These are phyloP conservation scores for Parachaetomium inaequale DNA, from an alignment of 495 filamentous ascomycete species.

Conservation along the genomic window DNA sequence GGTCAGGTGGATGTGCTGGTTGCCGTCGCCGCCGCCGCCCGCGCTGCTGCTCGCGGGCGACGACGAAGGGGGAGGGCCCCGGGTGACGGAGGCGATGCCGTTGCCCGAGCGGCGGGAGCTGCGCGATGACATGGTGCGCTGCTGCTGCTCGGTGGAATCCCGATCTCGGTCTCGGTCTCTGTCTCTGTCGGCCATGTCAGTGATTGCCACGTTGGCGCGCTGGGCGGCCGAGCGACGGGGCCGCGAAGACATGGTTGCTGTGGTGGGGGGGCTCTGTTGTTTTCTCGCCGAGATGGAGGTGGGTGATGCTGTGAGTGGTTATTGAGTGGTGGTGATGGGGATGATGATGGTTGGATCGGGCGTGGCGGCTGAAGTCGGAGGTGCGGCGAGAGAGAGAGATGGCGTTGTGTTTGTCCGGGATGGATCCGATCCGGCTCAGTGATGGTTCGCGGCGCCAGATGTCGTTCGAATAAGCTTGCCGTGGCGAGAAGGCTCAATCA, in stretches of 20 bases:
- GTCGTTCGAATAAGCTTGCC: constrained; percentile 24
- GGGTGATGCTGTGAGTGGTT: constrained; percentile 1
- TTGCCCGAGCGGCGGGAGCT: constrained; percentile 44
- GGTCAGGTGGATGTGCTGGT: constrained; percentile 68
- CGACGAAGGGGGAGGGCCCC: constrained; percentile 37
- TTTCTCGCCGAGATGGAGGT: not conserved
- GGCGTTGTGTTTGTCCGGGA: constrained; percentile 7
- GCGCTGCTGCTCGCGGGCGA: constrained; percentile 45
- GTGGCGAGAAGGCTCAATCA: constrained; percentile 11
- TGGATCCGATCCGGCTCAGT: constrained; percentile 7
- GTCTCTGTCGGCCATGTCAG: constrained; percentile 52
- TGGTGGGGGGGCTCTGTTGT: not conserved
- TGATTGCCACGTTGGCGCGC: constrained; percentile 47
- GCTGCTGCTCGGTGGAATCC: constrained; percentile 28
- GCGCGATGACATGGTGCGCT: constrained; percentile 48
- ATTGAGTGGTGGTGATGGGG: not conserved
- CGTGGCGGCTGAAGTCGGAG: constrained; percentile 10
- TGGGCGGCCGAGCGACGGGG: constrained; percentile 48
- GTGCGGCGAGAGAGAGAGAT: constrained; percentile 1
- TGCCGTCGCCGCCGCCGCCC: constrained; percentile 52
- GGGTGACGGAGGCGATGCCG: constrained; percentile 50
- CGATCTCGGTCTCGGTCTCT: constrained; percentile 16
- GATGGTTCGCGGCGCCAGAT: constrained; percentile 3
- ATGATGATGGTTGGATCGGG: not conserved
- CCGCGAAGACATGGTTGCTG: constrained; percentile 38